Base-by-base conservation (phyloP, 2,329 filamentous ascomycete species). In the Colletotrichum sansevieriae region DNA sequence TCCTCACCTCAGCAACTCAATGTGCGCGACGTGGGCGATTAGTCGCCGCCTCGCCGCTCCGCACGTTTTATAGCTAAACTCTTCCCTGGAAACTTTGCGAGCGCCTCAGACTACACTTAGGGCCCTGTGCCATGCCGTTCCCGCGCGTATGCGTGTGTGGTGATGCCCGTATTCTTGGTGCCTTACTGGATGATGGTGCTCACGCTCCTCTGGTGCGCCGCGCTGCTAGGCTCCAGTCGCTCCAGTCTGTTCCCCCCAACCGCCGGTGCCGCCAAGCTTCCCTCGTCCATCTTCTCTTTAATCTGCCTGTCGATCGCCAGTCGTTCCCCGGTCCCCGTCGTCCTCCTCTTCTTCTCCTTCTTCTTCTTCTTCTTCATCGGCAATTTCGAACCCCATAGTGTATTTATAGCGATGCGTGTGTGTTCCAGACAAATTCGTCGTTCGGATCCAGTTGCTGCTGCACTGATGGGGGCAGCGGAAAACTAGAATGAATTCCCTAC, bases 1-100 rank as follows among this genome's bases (percentile, higher is more conserved):
- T 65, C 63, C 66, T 69, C 49, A 69, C 62, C 55, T 69, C 60
- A 69, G 62, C 66, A 66, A 65, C 66, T 51, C 62, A 69, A 69
- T 60, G 35, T 56, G 41, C 20, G 43, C 54, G 49, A 39, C 56
- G 41, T 29, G 55, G n/a, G 25, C 10, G 18, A 57, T 55, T 51
- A 68, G 55, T 39, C 41, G 65, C 52, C 62, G 49, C 62, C 65
- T 68, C 41, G 62, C 62, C 33, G 62, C 55, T 43, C 55, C 55
- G 65, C 65, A 68, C 65, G 41, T 60, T 65, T 43, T 43, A 41
- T 44, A 52, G 51, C 66, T 68, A 68, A 68, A 56, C 65, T 62
- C 55, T 65, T 68, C 47, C 54, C 41, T 68, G 65, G 62, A 56
- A 65, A 68, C 63, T 60, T 65, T 68, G 65, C 65, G 65, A 61